Evolutionary conservation across 2,329 filamentous ascomycete genomes (phyloP).

Genomic region (Fusarium transvaalense): DNA sequence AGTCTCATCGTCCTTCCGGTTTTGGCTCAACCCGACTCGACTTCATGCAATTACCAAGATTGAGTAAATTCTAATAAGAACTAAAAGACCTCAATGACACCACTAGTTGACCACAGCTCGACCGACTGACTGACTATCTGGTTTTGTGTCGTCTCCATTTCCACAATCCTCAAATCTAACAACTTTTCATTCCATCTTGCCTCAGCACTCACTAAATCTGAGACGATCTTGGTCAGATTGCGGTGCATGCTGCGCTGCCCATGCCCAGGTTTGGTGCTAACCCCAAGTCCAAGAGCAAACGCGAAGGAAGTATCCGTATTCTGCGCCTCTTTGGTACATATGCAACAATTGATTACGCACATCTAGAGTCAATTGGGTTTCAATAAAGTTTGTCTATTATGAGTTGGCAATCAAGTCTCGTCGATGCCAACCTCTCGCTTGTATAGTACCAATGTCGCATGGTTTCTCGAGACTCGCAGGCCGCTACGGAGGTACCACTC

Average conservation of each 20-base stretch:
- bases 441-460: neutral
- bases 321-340: neutral
- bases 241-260: neutral
- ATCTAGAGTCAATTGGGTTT: constrained; percentile 3
- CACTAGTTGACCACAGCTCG: neutral
- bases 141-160: constrained; percentile 4
- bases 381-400: neutral
- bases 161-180: constrained; percentile 8
- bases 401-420: neutral
- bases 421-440: neutral
- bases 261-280: neutral
- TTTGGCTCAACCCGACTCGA: constrained; percentile 13
- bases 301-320: neutral
- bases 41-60: constrained; percentile 4
- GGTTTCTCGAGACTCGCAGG: neutral
- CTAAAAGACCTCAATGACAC: neutral
- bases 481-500: too few relatives aligned
- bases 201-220: constrained; percentile 26
- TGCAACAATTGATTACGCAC: neutral
- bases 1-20: constrained; percentile 31
- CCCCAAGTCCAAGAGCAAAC: neutral
- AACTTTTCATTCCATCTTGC: constrained; percentile 10
- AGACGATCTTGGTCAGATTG: constrained; percentile 20
- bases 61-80: constrained; percentile 8
- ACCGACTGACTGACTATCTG: neutral